Evolutionary conservation across 345 rosid genomes (phyloP), one percentile per base, ranked within the genome.

Genomic region (Murraya paniculata): DNA sequence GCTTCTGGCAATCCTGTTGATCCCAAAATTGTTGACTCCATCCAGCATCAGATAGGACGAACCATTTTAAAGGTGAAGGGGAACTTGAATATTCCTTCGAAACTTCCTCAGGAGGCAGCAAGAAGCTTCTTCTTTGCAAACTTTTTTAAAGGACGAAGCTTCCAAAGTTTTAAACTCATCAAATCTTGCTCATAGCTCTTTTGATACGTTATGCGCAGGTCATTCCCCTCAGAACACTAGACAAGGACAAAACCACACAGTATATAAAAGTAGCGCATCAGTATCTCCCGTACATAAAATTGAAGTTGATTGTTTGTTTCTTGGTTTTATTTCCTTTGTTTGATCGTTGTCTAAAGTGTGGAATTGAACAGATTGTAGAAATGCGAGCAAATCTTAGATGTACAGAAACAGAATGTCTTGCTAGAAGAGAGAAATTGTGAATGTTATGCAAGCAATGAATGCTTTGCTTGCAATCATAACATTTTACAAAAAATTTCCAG

Each of bases 1-100:
- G 89, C 82, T 14, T 81, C 86, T 0, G 91, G 92, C 2, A 86
- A 58, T 78, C 75, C 86, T 6, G 90, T 88, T 14, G 88, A 88
- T 36, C 81, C 81, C 72, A 86, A 82, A 81, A 88, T 83, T n/a
- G 77, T 88, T 9, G 89, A 88, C 28, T 81, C 86, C 16, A 81
- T 90, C 61, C 77, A 87, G 48, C 64, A 45, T 36, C 88, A 88
- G 84, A 81, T 90, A 57, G 94, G 90, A 57, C 85, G 81, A 24
- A 64, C 80, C n/a, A 59, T 70, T 65, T 73, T 90, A 50, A 78
- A 56, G 75, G 91, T 90, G 28, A 88, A 87, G 71, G 87, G 81
- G 7, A 80, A 85, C 66, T 82, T 80, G 22, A 21, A 62, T 79
- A 70, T 74, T 33, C 48, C 84, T 22, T 59, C 81, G 25, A 75